Base-by-base conservation (phyloP, 164 flowering plant genomes). In the Echeveria elegans region DNA sequence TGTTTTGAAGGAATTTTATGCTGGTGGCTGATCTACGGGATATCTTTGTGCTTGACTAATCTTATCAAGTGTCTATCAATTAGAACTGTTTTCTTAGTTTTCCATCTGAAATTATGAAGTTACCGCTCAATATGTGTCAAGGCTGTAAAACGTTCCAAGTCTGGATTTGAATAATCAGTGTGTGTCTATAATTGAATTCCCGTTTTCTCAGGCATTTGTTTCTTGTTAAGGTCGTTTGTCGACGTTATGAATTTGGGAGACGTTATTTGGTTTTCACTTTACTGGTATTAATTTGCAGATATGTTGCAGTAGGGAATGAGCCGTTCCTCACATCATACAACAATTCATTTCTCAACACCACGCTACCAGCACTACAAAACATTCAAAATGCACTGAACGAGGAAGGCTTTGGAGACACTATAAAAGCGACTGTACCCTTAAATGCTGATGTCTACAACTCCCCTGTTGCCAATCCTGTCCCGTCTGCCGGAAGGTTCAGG, bases 221-320 rank as follows among this genome's bases (percentile, higher is more conserved):
- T 8, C 21, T 48, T 48, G 53, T 48, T 19, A 19, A 21, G 21
- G 23, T 48, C 53, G 10, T 21, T 21, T 21, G 19, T 18, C 10
- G 18, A 18, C 53, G 5, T 12, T 32, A 6, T 14, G 36, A 60
- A 8, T 24, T 12, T 24, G 32, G 3, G 7, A 34, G 32, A 28
- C 15, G 63, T 60, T 60, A 29, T 28, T 2, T 5, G 36, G n/a
- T 18, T 29, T 60, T 16, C 6, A 28, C 30, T 7, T 43, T 19
- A 15, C 7, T 40, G 23, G 26, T 63, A 31, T 14, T 63, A 23
- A 21, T 68, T 23, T 61, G 47, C 53, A 80, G 83, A 70, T 80
- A 77, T 74, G 83, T 80, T 19, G 83, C 83, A 24, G 83, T 80
- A 45, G 83, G 83, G 52, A 80, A 80, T 47, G 83, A 80, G 38